Conservation (phyloP, 345 rosid species). For the Aquilaria yunnanensis region DNA sequence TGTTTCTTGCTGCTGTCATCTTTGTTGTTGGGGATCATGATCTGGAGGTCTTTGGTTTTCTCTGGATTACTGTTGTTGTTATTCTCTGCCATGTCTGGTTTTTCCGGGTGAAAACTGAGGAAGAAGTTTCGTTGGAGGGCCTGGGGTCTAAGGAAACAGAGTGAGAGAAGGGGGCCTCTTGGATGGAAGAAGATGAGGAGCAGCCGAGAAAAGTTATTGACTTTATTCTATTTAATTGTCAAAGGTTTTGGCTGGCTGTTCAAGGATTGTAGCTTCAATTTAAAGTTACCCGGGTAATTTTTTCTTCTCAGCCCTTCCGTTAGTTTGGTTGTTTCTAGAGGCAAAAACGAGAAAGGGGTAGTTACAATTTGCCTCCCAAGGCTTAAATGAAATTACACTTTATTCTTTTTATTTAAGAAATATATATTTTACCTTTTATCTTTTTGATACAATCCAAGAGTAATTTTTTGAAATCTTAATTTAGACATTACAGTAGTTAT, state of each 20-base stretch:
- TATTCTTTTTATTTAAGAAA: no score
- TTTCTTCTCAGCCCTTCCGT: background rate
- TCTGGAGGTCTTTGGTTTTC: conserved; percentile 42
- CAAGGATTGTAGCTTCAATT: conserved; percentile 35
- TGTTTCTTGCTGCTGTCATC: conserved; percentile 36
- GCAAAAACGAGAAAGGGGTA: no score
- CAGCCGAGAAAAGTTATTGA: background rate
- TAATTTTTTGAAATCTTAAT: no score
- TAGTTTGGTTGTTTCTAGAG: background rate
- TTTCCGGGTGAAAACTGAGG: conserved; percentile 15
- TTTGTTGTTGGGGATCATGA: conserved; percentile 34
- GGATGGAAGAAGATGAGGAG: conserved; percentile 25
- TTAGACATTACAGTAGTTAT: no score
- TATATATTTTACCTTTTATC: no score
- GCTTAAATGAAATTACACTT: no score
- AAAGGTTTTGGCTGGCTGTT: conserved; percentile 21
- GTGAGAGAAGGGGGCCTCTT: conserved; percentile 13
- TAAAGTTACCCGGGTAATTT: conserved; percentile 29
- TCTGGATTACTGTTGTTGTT: conserved; percentile 32
- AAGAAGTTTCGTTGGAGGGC: conserved; percentile 20
- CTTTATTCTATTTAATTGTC: conserved; percentile 19
- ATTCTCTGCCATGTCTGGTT: conserved; percentile 24
- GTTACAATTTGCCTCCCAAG: no score
- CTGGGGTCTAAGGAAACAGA: conserved; percentile 47
- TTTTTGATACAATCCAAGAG: no score